Evolutionary conservation across 768 basidiomycete species (phyloP), one percentile per base, ranked within the genome.

Genomic region (Termitomyces sp.): DNA sequence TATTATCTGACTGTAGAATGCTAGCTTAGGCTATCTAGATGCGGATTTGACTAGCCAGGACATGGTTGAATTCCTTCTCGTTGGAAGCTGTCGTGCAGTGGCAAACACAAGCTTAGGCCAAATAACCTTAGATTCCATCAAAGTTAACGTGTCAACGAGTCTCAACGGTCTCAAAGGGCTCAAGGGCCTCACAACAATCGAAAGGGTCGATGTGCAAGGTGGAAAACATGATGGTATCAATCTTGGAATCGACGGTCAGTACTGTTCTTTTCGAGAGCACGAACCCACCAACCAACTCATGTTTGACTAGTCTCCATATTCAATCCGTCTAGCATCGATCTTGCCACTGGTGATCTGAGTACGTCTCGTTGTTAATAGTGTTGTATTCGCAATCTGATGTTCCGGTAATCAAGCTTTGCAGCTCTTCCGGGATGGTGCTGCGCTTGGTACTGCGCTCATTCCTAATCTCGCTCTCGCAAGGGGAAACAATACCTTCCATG

Each of bases 61-160:
- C 27, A 66, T 56, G n/a, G 75, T 77, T 32, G 68, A 78, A 10
- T 89, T 90, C 69, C 72, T 74, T 40, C 75, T 90, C 37, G 71
- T 83, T 44, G 87, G 87, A 34, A 74, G 78, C 59, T 83, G 87
- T 53, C 74, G 75, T 19, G 82, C 88, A 4, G 69, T 86, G 9
- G 82, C 87, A 21, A 84, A 77, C 59, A 77, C 78, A 64, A 82
- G 79, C 65, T 75, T 89, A 53, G 88, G 88, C 38, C 74, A 80
- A 62, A 82, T 90, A 56, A 83, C 81, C n/a, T 76, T 90, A 8
- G 80, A 87, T 65, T 79, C 85, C 5, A 89, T 90, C 68, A 82
- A 81, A 56, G 86, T 90, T 66, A 82, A 89, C 60, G 87, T 89
- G 3, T 75, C 85, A 7, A 83, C 85, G 5, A 75, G 72, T 16